Percentiles rank a stretch among this genome's conserved stretches.
Evolutionary conservation across 257 asterid species (phyloP).

Genomic region (Osmanthus fragrans): DNA sequence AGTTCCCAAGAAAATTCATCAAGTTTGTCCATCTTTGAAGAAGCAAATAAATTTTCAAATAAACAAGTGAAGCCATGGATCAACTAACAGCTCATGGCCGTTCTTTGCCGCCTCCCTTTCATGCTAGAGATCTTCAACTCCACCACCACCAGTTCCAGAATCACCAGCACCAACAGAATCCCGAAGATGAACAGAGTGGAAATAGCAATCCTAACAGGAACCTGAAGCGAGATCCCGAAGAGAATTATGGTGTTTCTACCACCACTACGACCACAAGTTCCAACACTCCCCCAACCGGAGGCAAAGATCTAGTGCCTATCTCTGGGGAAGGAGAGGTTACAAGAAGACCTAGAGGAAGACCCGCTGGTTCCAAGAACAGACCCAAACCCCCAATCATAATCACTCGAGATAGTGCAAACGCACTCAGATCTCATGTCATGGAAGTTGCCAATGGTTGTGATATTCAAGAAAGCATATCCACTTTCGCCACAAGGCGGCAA

Average conservation of each 20-base stretch:
- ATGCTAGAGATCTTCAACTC: conserved; percentile 68
- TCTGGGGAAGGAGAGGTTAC: conserved; percentile 32
- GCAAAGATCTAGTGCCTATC: conserved; percentile 26
- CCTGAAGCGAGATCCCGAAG: conserved; percentile 56
- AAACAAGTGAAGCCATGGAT: conserved; percentile 48
- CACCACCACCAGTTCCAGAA: conserved; percentile 61
- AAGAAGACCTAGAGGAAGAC: conserved; percentile 81
- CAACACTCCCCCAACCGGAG: conserved; percentile 25
- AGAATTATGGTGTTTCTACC: conserved; percentile 25
- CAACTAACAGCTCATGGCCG: conserved; percentile 77
- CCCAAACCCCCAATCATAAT: conserved; percentile 93
- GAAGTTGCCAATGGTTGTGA: conserved; percentile 79
- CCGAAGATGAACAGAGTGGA: conserved; percentile 58
- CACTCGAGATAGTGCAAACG: conserved; percentile 90
- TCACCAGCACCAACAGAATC: conserved; percentile 31
- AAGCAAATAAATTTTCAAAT: neutral
- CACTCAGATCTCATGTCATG: conserved; percentile 84
- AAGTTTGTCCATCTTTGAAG: conserved; percentile 1
- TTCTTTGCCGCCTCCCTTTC: conserved; percentile 82
- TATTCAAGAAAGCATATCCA: conserved; percentile 69
- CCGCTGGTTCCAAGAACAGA: conserved; percentile 84
- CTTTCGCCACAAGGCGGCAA: conserved; percentile 78
- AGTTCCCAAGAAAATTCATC: conserved; percentile 13
- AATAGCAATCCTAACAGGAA: conserved; percentile 33
- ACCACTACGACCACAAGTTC: conserved; percentile 15